Evolutionary conservation across 208 protist genomes (phyloP), one percentile per base, ranked within the genome.

Genomic region (Naegleria fowleri): DNA sequence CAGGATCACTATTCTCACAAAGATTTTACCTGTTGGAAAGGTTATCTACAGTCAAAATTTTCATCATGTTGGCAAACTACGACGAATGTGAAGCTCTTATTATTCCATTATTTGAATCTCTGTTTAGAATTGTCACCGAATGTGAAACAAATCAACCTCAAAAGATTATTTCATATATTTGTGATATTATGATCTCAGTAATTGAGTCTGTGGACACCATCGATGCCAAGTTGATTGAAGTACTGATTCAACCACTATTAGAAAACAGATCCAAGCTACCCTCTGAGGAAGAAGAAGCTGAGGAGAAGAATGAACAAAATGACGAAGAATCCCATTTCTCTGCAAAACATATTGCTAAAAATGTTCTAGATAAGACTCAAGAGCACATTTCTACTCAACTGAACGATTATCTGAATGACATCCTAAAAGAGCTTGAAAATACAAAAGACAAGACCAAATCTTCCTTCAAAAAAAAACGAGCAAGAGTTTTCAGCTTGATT

Each of bases 381-480:
- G 83, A 86, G 9, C 38, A 86, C 16, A 51, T 86, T 51, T 33
- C 39, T 6, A 6, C 9, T 33, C 36, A 19, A 11, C 22, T 86
- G 3, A 51, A n/a, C 38, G 83, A 86, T 22, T 48, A 86, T 36
- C 15, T 86, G 0, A 51, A 51, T 86, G 16, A 86, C 15, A 36
- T 25, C 6, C 33, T 86, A 33, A 86, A 86, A 33, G 6, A 86
- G 11, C 38, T 86, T 13, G 83, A 86, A 51, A 9, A 51, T 15
- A 86, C 67, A 25, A 79, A 79, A 79, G 67, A 79, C 29, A 79
- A 79, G n/a, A 79, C 67, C 19, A 79, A 79, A 79, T 79, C 67
- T 79, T 36, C 83, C n/a, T 51, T 29, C 15, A n/a, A 33, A 29
- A 86, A 86, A 16, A 48, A 86, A 33, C 36, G 83, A 33, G 83